These are phyloP conservation scores for Nicotiana tabacum DNA, from an alignment of 257 asterid species.

Conservation along the genomic window DNA sequence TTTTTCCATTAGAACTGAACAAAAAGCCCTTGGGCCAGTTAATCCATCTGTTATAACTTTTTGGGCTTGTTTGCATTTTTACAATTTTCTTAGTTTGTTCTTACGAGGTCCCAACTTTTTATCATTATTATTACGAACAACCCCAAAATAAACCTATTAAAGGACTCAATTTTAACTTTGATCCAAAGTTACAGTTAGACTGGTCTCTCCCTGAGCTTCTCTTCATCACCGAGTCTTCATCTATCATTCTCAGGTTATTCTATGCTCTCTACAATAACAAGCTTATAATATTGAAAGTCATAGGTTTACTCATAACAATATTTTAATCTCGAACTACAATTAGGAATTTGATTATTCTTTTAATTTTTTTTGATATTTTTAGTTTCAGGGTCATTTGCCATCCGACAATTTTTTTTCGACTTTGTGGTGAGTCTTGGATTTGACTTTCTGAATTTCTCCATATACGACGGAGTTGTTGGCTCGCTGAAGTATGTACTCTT, in stretches of 20 bases:
- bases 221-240: neutral
- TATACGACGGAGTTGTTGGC: too few species aligned
- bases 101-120: neutral
- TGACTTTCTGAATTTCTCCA: too few species aligned
- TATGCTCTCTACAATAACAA: neutral
- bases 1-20: neutral
- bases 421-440: too few species aligned
- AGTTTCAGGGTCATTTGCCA: too few species aligned
- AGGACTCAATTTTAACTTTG: too few species aligned
- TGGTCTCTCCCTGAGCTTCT: neutral
- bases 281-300: too few species aligned
- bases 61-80: neutral
- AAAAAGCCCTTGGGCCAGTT: neutral
- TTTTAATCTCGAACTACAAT: too few species aligned
- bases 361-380: too few species aligned
- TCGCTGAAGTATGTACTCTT: too few species aligned
- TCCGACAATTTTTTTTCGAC: too few species aligned
- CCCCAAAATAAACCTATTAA: neutral
- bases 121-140: neutral
- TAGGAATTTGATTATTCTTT: too few species aligned
- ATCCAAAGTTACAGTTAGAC: neutral
- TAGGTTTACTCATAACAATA: too few species aligned
- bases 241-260: neutral
- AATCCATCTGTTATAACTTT: neutral
- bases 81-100: neutral